These are phyloP conservation scores for Boletus sp. DNA, from an alignment of 768 basidiomycete species.

Conservation along the genomic window DNA sequence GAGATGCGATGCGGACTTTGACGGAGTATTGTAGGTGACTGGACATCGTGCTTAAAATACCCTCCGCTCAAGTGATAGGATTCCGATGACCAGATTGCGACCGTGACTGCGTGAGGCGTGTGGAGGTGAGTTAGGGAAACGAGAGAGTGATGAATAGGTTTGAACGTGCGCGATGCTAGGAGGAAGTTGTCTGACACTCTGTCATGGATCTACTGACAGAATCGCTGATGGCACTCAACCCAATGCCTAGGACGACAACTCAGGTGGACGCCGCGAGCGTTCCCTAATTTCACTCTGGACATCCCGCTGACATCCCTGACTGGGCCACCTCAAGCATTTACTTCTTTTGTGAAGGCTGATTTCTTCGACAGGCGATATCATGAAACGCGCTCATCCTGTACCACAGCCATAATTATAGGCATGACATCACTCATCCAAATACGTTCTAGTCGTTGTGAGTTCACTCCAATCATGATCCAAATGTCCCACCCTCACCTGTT, in stretches of 20 bases:
- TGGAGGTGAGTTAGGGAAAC: neutral
- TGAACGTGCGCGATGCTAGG: neutral
- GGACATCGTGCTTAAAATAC: slow-evolving; percentile 17
- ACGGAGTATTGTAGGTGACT: slow-evolving; percentile 12
- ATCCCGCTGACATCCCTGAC: neutral
- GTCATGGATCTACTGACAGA: neutral
- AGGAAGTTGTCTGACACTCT: neutral
- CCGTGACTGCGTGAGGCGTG: neutral
- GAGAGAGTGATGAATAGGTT: neutral
- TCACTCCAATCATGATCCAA: neutral
- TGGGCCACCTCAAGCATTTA: neutral
- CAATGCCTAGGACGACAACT: neutral
- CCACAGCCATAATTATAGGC: neutral
- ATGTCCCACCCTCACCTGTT: too few relatives aligned
- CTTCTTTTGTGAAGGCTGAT: too few relatives aligned
- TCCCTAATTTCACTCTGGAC: neutral
- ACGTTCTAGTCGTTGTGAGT: neutral
- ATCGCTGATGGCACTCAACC: neutral
- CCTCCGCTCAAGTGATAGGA: slow-evolving; percentile 6
- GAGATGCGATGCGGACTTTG: neutral
- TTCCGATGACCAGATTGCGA: neutral
- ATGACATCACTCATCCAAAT: neutral
- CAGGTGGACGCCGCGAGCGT: neutral
- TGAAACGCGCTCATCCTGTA: neutral
- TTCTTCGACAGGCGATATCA: neutral